Evolutionary conservation across 257 asterid species (phyloP).

Genomic region (Nicotiana obtusifolia): DNA sequence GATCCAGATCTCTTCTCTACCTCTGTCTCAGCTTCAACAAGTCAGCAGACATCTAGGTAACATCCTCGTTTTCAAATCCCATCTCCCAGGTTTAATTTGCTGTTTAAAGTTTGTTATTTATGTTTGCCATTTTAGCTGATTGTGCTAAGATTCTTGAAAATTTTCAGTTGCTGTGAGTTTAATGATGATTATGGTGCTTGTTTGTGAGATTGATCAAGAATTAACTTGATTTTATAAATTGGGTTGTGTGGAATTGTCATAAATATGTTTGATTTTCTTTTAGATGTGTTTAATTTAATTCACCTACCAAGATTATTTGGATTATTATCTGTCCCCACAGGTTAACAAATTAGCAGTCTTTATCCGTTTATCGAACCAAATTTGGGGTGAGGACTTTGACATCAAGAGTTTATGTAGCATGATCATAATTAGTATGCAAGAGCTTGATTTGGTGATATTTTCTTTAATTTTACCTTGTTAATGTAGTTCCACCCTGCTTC

Average conservation of each 20-base stretch:
- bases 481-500: background rate
- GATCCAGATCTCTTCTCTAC: conserved; percentile 2
- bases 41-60: background rate
- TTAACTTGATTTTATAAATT: background rate
- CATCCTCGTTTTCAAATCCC: background rate
- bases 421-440: no score
- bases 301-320: background rate
- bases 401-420: no score
- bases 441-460: background rate
- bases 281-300: background rate
- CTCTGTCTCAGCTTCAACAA: background rate
- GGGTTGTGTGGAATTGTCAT: background rate
- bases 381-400: background rate
- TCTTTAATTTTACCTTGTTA: background rate
- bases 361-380: background rate
- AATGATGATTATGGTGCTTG: background rate
- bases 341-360: background rate
- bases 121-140: background rate
- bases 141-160: background rate
- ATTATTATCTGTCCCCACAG: background rate
- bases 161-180: background rate
- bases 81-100: background rate
- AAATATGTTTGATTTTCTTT: background rate
- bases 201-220: background rate
- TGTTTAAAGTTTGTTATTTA: background rate